phyloP scores from a whole-genome alignment of 2,329 filamentous ascomycete genomes.

The Laburnicola sp. region DNA sequence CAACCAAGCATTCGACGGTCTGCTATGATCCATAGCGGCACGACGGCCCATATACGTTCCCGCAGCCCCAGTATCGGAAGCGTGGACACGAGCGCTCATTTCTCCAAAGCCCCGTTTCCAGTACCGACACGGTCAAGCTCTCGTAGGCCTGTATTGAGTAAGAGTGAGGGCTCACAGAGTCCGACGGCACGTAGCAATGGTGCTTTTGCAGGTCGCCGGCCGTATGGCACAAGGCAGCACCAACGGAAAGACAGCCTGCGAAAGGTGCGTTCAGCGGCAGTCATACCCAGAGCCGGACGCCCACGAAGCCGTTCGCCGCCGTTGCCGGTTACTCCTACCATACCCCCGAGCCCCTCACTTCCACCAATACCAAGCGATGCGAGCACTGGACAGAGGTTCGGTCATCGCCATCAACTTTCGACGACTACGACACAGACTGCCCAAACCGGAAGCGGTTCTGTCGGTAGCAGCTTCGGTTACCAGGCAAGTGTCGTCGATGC shows the following conservation, averaged over 20 bases:
- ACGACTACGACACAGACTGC: slow-evolving; percentile 62
- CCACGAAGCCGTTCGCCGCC: slow-evolving; percentile 58
- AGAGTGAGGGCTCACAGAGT: slow-evolving; percentile 77
- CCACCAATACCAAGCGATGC: slow-evolving; percentile 75
- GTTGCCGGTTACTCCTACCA: slow-evolving; percentile 68
- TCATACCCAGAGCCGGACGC: slow-evolving; percentile 59
- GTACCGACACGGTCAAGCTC: slow-evolving; percentile 90
- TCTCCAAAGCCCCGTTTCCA: slow-evolving; percentile 74
- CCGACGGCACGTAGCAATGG: slow-evolving; percentile 63
- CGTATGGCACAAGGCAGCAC: slow-evolving; percentile 40
- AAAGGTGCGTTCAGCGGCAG: slow-evolving; percentile 82
- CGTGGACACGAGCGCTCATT: slow-evolving; percentile 47
- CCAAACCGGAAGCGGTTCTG: slow-evolving; percentile 60
- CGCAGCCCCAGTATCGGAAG: slow-evolving; percentile 68
- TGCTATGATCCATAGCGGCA: slow-evolving; percentile 78
- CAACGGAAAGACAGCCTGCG: slow-evolving; percentile 66
- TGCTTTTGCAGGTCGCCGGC: slow-evolving; percentile 41
- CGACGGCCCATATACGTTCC: slow-evolving; percentile 68
- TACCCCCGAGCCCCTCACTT: slow-evolving; percentile 69
- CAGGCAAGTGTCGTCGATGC: slow-evolving; percentile 87
- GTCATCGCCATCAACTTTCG: slow-evolving; percentile 62
- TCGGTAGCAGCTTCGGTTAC: slow-evolving; percentile 61
- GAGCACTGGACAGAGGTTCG: slow-evolving; percentile 52
- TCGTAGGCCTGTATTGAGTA: slow-evolving; percentile 67
- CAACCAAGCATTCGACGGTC: slow-evolving; percentile 71